phyloP scores from a whole-genome alignment of 2,329 filamentous ascomycete genomes.

The Hypoxylon sp. region DNA sequence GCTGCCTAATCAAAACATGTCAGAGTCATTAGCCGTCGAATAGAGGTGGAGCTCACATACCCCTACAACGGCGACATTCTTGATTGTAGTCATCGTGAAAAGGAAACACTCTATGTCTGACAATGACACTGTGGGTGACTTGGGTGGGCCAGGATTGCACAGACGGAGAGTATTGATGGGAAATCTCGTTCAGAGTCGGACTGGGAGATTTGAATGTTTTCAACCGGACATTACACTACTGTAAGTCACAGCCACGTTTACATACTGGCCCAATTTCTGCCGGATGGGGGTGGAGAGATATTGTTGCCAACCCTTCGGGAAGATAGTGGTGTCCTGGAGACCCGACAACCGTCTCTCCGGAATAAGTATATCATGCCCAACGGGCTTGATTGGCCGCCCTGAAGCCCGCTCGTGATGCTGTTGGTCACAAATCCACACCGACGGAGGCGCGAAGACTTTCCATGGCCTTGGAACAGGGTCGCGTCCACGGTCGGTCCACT shows the following conservation, averaged over 20 bases:
- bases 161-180: conserved; percentile 19
- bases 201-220: conserved; percentile 37
- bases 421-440: conserved; percentile 41
- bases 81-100: conserved; percentile 40
- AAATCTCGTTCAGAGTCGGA: conserved; percentile 12
- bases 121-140: conserved; percentile 20
- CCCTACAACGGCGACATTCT: conserved; percentile 47
- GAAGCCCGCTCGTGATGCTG: conserved; percentile 38
- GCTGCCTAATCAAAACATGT: conserved; percentile 43
- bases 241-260: conserved; percentile 40
- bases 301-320: conserved; percentile 30
- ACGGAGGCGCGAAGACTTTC: conserved; percentile 37
- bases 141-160: conserved; percentile 36
- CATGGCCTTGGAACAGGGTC: conserved; percentile 43
- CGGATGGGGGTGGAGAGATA: conserved; percentile 32
- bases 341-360: conserved; percentile 38
- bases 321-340: conserved; percentile 33
- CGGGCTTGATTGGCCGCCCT: conserved; percentile 39
- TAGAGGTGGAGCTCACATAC: conserved; percentile 39
- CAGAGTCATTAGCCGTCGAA: conserved; percentile 22
- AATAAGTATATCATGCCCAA: conserved; percentile 22
- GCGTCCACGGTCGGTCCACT: conserved; percentile 39
- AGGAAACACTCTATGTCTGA: conserved; percentile 3
- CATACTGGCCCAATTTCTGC: conserved; percentile 33
- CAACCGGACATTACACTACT: conserved; percentile 25